These are phyloP conservation scores for Hura crepitans DNA, from an alignment of 441 rosid genomes.

Conservation along the genomic window DNA sequence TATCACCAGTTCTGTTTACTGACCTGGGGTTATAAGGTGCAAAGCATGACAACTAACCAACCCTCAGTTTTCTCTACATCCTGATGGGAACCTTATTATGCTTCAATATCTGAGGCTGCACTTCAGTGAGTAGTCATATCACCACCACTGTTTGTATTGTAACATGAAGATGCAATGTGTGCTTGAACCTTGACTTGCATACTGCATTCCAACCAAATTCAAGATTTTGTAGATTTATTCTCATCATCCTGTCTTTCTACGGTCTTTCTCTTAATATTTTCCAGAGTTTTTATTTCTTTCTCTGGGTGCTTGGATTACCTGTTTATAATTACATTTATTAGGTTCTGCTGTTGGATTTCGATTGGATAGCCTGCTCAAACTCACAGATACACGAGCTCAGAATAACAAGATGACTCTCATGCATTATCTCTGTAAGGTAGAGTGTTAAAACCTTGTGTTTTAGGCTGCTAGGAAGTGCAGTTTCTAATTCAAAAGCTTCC, in stretches of 20 bases:
- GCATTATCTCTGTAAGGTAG: slow-evolving; percentile 98
- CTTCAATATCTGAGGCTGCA: no score
- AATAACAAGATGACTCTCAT: slow-evolving; percentile 94
- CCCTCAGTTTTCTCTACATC: no score
- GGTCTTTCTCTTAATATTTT: not conserved
- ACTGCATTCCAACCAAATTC: no score
- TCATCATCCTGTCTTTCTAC: not conserved
- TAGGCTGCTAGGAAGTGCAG: not conserved
- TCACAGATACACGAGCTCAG: slow-evolving; percentile 80
- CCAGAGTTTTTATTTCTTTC: not conserved
- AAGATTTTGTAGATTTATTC: not conserved
- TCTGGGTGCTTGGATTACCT: not conserved
- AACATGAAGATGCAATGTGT: no score
- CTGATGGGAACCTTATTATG: no score
- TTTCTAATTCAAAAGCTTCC: not conserved
- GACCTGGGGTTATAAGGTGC: no score
- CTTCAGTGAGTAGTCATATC: no score
- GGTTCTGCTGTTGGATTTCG: slow-evolving; percentile 97
- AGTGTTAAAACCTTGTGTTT: not conserved
- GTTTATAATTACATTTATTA: slow-evolving; percentile 26
- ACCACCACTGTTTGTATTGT: no score
- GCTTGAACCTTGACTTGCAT: no score
- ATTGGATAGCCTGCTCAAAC: slow-evolving; percentile 93
- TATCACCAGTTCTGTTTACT: no score
- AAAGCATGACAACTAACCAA: no score